Evolutionary conservation across 139 green algal species (phyloP).

Genomic region (Mesotaenium endlicherianum): DNA sequence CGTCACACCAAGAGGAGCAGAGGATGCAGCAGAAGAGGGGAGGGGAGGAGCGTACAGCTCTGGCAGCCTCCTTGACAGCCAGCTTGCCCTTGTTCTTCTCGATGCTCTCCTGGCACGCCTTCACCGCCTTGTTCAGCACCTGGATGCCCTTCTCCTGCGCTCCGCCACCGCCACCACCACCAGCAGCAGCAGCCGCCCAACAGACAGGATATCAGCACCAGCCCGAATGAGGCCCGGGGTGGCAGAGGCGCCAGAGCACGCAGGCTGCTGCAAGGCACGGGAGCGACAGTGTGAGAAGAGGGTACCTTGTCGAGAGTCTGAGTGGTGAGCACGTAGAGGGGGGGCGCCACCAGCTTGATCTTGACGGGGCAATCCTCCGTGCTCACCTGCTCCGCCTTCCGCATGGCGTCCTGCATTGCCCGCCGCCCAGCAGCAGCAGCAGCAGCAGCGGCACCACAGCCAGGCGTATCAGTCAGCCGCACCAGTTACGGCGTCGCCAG

Average conservation of each 20-base stretch:
- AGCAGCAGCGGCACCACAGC: neutral
- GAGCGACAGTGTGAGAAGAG: slow-evolving; percentile 6
- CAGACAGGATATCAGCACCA: neutral
- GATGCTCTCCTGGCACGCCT: slow-evolving; percentile 73
- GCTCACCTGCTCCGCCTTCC: slow-evolving; percentile 61
- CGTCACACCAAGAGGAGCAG: neutral
- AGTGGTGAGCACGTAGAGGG: slow-evolving; percentile 97
- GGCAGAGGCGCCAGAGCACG: neutral
- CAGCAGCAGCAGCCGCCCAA: neutral
- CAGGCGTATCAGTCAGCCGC: neutral
- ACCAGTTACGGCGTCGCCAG: too few species aligned
- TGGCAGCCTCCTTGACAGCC: slow-evolving; percentile 85
- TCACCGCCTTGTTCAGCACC: slow-evolving; percentile 72
- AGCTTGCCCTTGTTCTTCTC: slow-evolving; percentile 83
- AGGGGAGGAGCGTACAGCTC: slow-evolving; percentile 56
- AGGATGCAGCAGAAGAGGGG: neutral
- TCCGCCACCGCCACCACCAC: neutral
- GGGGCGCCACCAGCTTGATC: slow-evolving; percentile 96
- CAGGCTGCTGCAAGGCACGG: neutral
- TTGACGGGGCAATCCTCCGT: slow-evolving; percentile 85
- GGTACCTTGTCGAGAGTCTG: slow-evolving; percentile 90
- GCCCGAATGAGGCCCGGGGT: neutral
- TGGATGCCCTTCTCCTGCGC: slow-evolving; percentile 60
- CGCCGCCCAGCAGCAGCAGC: too few species aligned
- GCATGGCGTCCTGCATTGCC: slow-evolving; percentile 77